These are phyloP conservation scores for Ophiocordyceps polyrhachis-furcata DNA, from an alignment of 2,329 filamentous ascomycete genomes.

Conservation along the genomic window DNA sequence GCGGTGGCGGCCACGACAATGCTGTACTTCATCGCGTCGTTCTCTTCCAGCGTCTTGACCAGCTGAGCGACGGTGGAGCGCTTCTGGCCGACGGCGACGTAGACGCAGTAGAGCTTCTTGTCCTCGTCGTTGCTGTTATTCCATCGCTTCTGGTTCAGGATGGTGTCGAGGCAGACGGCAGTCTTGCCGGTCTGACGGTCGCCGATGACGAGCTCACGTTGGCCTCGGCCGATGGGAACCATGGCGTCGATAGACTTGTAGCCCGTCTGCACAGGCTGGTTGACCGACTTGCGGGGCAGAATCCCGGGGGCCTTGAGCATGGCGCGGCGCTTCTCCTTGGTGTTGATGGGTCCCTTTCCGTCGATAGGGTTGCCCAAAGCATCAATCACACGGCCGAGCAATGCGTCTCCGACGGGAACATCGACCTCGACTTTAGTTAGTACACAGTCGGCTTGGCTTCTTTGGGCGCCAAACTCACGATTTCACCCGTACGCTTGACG, in stretches of 20 bases:
- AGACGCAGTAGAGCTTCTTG: slow-evolving; percentile 99
- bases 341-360: slow-evolving; percentile 93
- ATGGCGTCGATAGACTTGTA: slow-evolving; percentile 99
- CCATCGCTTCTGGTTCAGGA: slow-evolving; percentile 99
- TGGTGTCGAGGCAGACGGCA: slow-evolving; percentile 91
- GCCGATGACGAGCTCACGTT: slow-evolving; percentile 99
- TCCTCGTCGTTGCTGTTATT: slow-evolving; percentile 71
- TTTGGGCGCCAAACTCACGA: slow-evolving; percentile 45
- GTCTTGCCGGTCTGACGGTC: slow-evolving; percentile 99
- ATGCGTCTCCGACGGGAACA: slow-evolving; percentile 77
- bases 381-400: slow-evolving; percentile 96
- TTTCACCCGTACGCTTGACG: slow-evolving; percentile 98
- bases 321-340: slow-evolving; percentile 81
- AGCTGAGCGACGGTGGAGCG: slow-evolving; percentile 97
- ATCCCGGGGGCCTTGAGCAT: slow-evolving; percentile 99
- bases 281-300: slow-evolving; percentile 90
- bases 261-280: slow-evolving; percentile 97
- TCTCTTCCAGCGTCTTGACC: slow-evolving; percentile 99
- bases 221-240: slow-evolving; percentile 98
- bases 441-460: background rate
- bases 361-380: slow-evolving; percentile 98
- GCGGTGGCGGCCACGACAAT: slow-evolving; percentile 90
- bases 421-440: slow-evolving; percentile 52
- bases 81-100: slow-evolving; percentile 98
- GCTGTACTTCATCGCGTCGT: slow-evolving; percentile 97